Percentiles rank a stretch among this genome's conserved stretches.
Conservation (phyloP, 768 basidiomycete genomes). For the Leccinellum albellum region DNA sequence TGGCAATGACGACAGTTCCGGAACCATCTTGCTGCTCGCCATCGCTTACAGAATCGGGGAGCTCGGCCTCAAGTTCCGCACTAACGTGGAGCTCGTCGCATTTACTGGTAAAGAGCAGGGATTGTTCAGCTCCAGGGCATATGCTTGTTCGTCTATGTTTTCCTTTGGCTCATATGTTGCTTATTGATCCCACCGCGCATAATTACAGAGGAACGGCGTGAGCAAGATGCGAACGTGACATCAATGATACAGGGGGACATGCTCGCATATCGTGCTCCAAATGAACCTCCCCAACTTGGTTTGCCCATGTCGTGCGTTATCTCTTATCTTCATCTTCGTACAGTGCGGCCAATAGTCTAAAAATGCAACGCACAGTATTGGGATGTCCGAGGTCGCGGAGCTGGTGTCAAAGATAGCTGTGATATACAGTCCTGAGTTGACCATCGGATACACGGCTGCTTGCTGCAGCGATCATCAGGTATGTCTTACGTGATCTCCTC, state of each 20-base stretch:
- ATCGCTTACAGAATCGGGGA: slow-evolving; percentile 74
- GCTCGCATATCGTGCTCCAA: slow-evolving; percentile 77
- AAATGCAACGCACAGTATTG: slow-evolving; percentile 53
- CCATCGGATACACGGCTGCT: slow-evolving; percentile 64
- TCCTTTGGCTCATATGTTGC: background rate
- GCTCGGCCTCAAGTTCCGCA: slow-evolving; percentile 64
- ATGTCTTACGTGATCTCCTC: slow-evolving; percentile 5
- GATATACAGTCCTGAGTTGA: slow-evolving; percentile 79
- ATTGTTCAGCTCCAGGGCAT: slow-evolving; percentile 69
- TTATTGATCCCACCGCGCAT: background rate
- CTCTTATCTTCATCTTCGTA: background rate
- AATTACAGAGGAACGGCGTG: slow-evolving; percentile 52
- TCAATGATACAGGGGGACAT: slow-evolving; percentile 92
- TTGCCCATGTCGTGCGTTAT: slow-evolving; percentile 61
- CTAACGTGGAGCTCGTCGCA: slow-evolving; percentile 74
- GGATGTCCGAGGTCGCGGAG: slow-evolving; percentile 69
- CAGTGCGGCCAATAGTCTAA: background rate
- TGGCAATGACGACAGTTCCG: slow-evolving; percentile 62
- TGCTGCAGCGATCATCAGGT: slow-evolving; percentile 94
- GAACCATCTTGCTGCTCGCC: slow-evolving; percentile 67
- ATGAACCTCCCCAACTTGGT: slow-evolving; percentile 81
- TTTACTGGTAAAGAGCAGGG: slow-evolving; percentile 96
- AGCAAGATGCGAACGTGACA: slow-evolving; percentile 59
- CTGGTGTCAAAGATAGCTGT: slow-evolving; percentile 71
- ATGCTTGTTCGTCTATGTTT: slow-evolving; percentile 59